Percentiles rank a stretch among this genome's conserved stretches.
These are phyloP conservation scores for Lichtheimia hyalospora DNA, from an alignment of 371 early-diverging fungal genomes.

Conservation along the genomic window DNA sequence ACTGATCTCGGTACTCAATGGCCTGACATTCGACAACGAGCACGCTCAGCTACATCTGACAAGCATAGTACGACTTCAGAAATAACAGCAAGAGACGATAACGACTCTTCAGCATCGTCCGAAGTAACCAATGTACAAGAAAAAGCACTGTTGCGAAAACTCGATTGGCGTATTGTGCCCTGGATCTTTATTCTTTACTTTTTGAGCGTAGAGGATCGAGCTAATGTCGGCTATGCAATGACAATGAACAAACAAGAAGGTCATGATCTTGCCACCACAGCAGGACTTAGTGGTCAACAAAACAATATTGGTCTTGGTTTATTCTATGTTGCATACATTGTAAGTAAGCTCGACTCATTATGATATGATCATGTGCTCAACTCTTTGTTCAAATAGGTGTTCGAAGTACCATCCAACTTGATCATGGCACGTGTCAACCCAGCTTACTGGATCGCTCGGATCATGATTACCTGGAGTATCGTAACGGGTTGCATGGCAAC, in stretches of 20 bases:
- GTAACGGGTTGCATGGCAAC: constrained; percentile 51
- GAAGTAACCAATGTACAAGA: not conserved
- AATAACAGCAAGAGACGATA: not conserved
- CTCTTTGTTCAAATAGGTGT: constrained; percentile 19
- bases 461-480: constrained; percentile 55
- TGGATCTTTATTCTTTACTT: constrained; percentile 54
- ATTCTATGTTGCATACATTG: constrained; percentile 53
- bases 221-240: constrained; percentile 53
- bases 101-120: not conserved
- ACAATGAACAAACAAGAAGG: constrained; percentile 47
- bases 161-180: constrained; percentile 51
- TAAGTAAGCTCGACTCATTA: constrained; percentile 12
- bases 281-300: constrained; percentile 30
- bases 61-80: not conserved
- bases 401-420: constrained; percentile 51
- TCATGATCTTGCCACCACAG: constrained; percentile 40
- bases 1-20: not conserved
- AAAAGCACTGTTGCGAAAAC: constrained; percentile 39
- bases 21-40: not conserved
- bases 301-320: constrained; percentile 49
- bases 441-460: constrained; percentile 48
- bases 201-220: constrained; percentile 47
- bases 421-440: constrained; percentile 52
- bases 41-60: not conserved
- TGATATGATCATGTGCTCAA: not conserved